Evolutionary conservation across 352 stramenopile genomes (phyloP).

Genomic region (Phytophthora multivora): DNA sequence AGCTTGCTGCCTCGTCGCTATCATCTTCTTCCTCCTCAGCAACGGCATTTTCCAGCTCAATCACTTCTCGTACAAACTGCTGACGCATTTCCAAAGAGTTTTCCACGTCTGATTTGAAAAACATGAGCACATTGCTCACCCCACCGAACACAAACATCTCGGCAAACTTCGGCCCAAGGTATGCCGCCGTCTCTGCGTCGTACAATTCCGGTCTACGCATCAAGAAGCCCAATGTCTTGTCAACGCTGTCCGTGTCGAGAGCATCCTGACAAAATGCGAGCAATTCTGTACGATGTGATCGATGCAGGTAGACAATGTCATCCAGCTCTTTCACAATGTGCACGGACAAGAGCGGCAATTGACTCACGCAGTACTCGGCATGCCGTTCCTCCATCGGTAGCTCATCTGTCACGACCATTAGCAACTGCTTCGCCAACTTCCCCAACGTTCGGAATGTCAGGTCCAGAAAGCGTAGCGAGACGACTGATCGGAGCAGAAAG

Average conservation of each 20-base stretch:
- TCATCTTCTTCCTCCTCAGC: slow-evolving; percentile 35
- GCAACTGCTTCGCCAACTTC: slow-evolving; percentile 78
- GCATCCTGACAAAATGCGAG: slow-evolving; percentile 62
- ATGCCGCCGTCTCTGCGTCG: slow-evolving; percentile 45
- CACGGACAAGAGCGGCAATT: slow-evolving; percentile 59
- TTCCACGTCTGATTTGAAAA: slow-evolving; percentile 59
- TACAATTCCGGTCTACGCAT: slow-evolving; percentile 60
- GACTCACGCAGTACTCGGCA: slow-evolving; percentile 56
- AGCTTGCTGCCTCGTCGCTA: slow-evolving; percentile 26
- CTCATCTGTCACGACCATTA: slow-evolving; percentile 49
- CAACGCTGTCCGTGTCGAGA: slow-evolving; percentile 65
- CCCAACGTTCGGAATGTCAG: slow-evolving; percentile 65
- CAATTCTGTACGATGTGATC: slow-evolving; percentile 45
- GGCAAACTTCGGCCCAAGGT: slow-evolving; percentile 60
- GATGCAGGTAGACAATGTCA: slow-evolving; percentile 59
- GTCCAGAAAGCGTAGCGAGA: slow-evolving; percentile 57
- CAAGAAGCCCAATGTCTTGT: slow-evolving; percentile 71
- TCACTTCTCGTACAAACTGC: slow-evolving; percentile 71
- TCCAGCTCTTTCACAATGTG: slow-evolving; percentile 80
- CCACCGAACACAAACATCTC: slow-evolving; percentile 61
- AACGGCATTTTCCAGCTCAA: slow-evolving; percentile 55
- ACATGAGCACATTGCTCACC: slow-evolving; percentile 57
- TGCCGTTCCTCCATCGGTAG: slow-evolving; percentile 47
- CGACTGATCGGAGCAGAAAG: slow-evolving; percentile 61
- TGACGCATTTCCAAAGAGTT: slow-evolving; percentile 54